phyloP scores from a whole-genome alignment of 2,329 filamentous ascomycete genomes.

The Fusarium kyushuense region DNA sequence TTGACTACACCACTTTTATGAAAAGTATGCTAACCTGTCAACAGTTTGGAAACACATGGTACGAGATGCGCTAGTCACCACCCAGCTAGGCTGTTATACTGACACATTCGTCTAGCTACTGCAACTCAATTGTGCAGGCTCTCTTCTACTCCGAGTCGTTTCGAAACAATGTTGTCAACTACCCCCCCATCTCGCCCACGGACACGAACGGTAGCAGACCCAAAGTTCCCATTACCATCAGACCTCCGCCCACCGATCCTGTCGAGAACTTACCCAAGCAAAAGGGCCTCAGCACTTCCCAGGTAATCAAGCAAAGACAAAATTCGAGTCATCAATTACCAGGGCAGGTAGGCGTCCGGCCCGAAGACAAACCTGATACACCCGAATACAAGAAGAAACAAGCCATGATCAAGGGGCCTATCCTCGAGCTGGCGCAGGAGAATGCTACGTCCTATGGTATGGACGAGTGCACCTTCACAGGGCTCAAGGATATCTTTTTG shows the following conservation, averaged over 20 bases:
- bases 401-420: conserved; percentile 86
- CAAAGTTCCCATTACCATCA: conserved; percentile 71
- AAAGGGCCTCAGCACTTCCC: conserved; percentile 66
- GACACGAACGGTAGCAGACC: conserved; percentile 72
- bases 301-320: conserved; percentile 68
- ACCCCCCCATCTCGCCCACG: conserved; percentile 78
- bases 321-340: conserved; percentile 67
- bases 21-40: conserved; percentile 52
- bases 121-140: conserved; percentile 97
- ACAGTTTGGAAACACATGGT: conserved; percentile 98
- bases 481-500: conserved; percentile 95
- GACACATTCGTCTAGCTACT: conserved; percentile 74
- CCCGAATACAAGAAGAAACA: conserved; percentile 99
- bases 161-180: conserved; percentile 92
- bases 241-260: conserved; percentile 64
- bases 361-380: conserved; percentile 93
- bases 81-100: conserved; percentile 25
- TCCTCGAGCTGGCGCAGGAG: conserved; percentile 85
- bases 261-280: conserved; percentile 57
- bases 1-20: conserved; percentile 3
- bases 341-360: conserved; percentile 68
- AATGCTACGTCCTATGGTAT: conserved; percentile 86
- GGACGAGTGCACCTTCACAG: conserved; percentile 94
- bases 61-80: conserved; percentile 52
- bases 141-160: conserved; percentile 96